Base-by-base conservation (phyloP, 1,284 basidiomycete genomes). In the Singerocomus rubriflavus region DNA sequence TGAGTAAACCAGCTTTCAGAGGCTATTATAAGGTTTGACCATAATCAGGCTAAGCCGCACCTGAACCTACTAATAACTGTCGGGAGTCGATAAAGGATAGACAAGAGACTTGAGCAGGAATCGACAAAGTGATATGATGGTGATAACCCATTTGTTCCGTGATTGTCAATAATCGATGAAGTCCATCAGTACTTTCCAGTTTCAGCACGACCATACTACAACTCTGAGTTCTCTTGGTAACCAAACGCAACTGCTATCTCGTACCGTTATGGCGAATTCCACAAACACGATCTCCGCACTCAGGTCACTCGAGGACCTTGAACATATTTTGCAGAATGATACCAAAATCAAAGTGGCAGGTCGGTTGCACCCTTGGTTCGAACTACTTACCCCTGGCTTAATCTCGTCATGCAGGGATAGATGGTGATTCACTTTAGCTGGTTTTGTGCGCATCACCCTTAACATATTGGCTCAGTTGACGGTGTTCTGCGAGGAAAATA, bases 311-410 rank as follows among this genome's bases (percentile, higher is more conserved):
- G 70, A 79, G 14, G 82, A 91, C 27, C 73, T 95, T 48, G 69
- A 78, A 55, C 45, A 65, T 11, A 65, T 85, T 21, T 73, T 95
- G 48, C 59, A 65, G 47, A 21, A 80, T 61, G 91, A 93, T 69
- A 82, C 73, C 68, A 96, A 95, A 71, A 84, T 98, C 65, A 97
- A 97, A 72, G 89, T 98, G 29, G 94, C 92, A 43, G 93, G 93
- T 88, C 51, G 50, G 80, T 70, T 26, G 25, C 45, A 31, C 40
- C 45, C 33, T 36, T n/a, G 10, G 27, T 41, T 16, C 43, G 38
- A 33, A 30, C 4, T 33, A 26, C 11, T 25, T 21, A 4, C 21
- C 21, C 13, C 26, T 26, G 10, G 21, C 37, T 40, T 43, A 21
- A 54, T 39, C 31, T 30, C 27, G 39, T 26, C 11, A 34, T 45